Conservation (phyloP, 73 alveolate genomes). For the Symbiodinium pilosum region DNA sequence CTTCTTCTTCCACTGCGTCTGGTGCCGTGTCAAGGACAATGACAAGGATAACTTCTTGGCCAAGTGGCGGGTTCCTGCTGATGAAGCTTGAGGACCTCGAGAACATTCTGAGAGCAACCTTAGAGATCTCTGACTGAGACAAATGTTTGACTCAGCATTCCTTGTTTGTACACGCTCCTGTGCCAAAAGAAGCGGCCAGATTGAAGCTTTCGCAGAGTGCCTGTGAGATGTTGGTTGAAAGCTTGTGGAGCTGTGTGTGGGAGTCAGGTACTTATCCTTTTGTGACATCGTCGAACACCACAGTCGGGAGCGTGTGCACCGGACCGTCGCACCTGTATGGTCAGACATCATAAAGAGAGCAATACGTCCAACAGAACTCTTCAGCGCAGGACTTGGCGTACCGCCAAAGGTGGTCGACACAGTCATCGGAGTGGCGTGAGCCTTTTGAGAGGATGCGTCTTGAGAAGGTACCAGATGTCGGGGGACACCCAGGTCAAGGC, state of each 20-base stretch:
- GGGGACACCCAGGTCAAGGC: slow-evolving; percentile 96
- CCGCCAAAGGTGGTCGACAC: slow-evolving; percentile 98
- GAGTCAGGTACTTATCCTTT: slow-evolving; percentile 98
- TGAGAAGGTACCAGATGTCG: too few relatives aligned
- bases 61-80: slow-evolving; percentile 37
- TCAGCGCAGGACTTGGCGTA: slow-evolving; percentile 96
- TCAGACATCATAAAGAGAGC: not conserved
- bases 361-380: not conserved
- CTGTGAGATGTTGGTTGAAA: not conserved
- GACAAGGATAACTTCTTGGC: not conserved
- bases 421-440: slow-evolving; percentile 97
- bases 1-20: not conserved
- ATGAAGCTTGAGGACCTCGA: slow-evolving; percentile 24
- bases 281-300: slow-evolving; percentile 98
- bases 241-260: not conserved
- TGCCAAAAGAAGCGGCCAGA: too few relatives aligned
- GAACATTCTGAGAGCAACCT: not conserved
- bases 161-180: not conserved
- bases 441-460: not conserved
- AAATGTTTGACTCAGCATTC: not conserved
- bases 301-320: slow-evolving; percentile 99
- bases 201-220: not conserved
- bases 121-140: not conserved
- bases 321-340: slow-evolving; percentile 76
- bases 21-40: slow-evolving; percentile 23